These are phyloP conservation scores for Conoideocrella luteorostrata DNA, from an alignment of 2,329 filamentous ascomycete species.

Conservation along the genomic window DNA sequence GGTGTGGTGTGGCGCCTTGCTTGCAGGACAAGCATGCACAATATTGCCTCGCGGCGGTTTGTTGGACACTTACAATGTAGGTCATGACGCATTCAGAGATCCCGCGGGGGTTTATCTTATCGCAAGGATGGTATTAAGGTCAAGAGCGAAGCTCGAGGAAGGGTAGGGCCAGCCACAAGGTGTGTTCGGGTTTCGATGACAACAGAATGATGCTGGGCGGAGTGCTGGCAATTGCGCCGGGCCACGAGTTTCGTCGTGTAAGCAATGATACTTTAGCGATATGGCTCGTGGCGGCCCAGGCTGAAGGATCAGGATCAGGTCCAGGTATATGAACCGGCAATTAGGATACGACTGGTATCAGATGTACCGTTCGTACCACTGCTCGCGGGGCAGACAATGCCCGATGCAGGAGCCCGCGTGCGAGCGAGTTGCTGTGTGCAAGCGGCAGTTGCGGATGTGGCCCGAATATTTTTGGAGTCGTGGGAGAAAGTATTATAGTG, in stretches of 20 bases:
- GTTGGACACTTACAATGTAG: slow-evolving; percentile 30
- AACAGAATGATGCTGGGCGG: slow-evolving; percentile 1
- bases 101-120: slow-evolving; percentile 16
- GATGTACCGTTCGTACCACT: neutral
- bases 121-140: slow-evolving; percentile 6
- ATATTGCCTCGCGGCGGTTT: slow-evolving; percentile 4
- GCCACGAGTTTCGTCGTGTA: too few relatives aligned
- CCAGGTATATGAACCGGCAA: too few relatives aligned
- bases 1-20: slow-evolving; percentile 11
- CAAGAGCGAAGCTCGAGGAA: slow-evolving; percentile 8
- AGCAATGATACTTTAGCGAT: too few relatives aligned
- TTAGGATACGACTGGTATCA: too few relatives aligned
- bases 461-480: neutral
- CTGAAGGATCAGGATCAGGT: too few relatives aligned
- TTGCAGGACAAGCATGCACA: slow-evolving; percentile 15
- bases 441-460: slow-evolving; percentile 1
- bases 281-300: too few relatives aligned
- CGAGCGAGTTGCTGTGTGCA: slow-evolving; percentile 1
- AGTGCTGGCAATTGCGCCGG: neutral
- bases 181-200: slow-evolving; percentile 5
- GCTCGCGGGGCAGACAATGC: neutral
- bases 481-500: neutral
- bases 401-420: slow-evolving; percentile 7
- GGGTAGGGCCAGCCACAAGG: neutral
- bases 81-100: slow-evolving; percentile 29